A percentile compares a stretch with the other conserved stretches of the same genome.
phyloP scores from a whole-genome alignment of 306 rosid species.

The Dryas octopetala region DNA sequence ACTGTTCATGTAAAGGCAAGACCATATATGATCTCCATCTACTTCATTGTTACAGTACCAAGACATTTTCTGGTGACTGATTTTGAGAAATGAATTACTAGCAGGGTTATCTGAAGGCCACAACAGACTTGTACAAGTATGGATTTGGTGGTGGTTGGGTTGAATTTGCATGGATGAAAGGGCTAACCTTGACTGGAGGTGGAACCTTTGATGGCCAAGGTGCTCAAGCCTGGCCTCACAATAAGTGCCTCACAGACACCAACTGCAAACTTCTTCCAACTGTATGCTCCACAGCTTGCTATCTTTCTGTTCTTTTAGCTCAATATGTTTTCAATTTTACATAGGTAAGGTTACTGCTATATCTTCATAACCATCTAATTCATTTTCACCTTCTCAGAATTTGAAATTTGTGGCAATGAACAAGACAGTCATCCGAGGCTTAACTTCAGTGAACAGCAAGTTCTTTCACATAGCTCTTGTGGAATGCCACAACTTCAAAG shows the following conservation, averaged over 20 bases:
- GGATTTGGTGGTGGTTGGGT: conserved; percentile 42
- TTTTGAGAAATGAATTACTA: conserved; percentile 8
- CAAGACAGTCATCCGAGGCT: conserved; percentile 36
- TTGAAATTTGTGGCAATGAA: conserved; percentile 46
- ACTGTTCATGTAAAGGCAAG: conserved; percentile 42
- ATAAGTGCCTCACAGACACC: conserved; percentile 38
- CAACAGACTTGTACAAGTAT: conserved; percentile 40
- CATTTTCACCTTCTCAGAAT: conserved; percentile 30
- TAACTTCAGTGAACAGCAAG: conserved; percentile 49
- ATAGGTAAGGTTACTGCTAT: neutral
- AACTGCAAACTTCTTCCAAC: conserved; percentile 54
- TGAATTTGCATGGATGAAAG: conserved; percentile 35
- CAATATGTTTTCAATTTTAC: neutral
- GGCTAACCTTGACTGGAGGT: conserved; percentile 48
- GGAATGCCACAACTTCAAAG: conserved; percentile 45
- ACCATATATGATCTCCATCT: neutral
- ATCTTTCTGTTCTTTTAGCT: neutral
- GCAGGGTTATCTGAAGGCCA: conserved; percentile 55
- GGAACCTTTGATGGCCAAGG: conserved; percentile 58
- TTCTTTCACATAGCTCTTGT: conserved; percentile 52
- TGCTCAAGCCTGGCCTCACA: conserved; percentile 50
- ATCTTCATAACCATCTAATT: neutral
- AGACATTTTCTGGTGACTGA: neutral
- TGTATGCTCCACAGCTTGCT: conserved; percentile 20
- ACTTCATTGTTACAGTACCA: neutral